A percentile compares a stretch with the other conserved stretches of the same genome.
These are phyloP conservation scores for Viridothelium virens DNA, from an alignment of 495 filamentous ascomycete genomes.

Conservation along the genomic window DNA sequence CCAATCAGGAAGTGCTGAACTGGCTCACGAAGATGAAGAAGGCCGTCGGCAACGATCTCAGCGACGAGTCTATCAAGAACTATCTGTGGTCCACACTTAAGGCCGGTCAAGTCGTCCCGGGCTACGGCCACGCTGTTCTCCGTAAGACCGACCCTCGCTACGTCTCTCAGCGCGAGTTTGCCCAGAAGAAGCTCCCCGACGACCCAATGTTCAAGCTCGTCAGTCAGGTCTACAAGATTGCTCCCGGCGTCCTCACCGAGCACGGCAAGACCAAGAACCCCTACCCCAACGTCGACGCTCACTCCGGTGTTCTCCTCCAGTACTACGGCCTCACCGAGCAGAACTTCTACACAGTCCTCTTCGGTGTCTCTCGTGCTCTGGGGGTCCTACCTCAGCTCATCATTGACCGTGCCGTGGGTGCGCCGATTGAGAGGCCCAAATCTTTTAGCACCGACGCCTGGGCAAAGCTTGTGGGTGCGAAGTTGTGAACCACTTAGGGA, in stretches of 20 bases:
- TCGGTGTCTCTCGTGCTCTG: conserved; percentile 94
- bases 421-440: conserved; percentile 84
- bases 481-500: conserved; percentile 54
- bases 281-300: conserved; percentile 64
- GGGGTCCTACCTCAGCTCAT: conserved; percentile 98
- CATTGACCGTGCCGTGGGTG: conserved; percentile 95
- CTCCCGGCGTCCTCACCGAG: conserved; percentile 92
- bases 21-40: conserved; percentile 99
- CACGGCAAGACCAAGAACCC: conserved; percentile 99
- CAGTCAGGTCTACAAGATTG: conserved; percentile 99
- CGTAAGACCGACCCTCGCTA: conserved; percentile 99
- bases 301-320: conserved; percentile 97
- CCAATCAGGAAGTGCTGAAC: conserved; percentile 98
- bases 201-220: conserved; percentile 99
- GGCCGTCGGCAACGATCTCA: conserved; percentile 82
- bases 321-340: conserved; percentile 98
- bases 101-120: conserved; percentile 87
- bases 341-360: conserved; percentile 99
- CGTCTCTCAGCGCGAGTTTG: conserved; percentile 93
- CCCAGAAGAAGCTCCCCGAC: conserved; percentile 81
- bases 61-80: conserved; percentile 89
- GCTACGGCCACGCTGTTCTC: conserved; percentile 97
- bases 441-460: conserved; percentile 94
- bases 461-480: conserved; percentile 85
- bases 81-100: conserved; percentile 98